These are phyloP conservation scores for Rhodotorula sp. DNA, from an alignment of 1,284 basidiomycete genomes.

Conservation along the genomic window DNA sequence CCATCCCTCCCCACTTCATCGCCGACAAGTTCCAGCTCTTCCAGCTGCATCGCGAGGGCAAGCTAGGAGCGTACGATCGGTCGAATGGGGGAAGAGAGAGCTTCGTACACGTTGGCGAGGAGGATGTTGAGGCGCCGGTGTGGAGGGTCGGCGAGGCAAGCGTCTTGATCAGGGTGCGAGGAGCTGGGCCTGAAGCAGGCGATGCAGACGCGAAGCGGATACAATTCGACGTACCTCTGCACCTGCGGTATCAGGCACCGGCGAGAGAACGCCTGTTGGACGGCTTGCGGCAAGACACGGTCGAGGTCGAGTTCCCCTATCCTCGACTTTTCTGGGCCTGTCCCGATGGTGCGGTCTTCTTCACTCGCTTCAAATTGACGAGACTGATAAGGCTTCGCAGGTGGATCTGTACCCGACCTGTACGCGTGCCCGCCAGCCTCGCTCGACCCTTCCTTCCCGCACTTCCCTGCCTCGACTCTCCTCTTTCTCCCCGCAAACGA, in stretches of 20 bases:
- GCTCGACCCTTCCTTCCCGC: not conserved
- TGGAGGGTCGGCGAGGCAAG: not conserved
- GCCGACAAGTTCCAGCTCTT: constrained; percentile 40
- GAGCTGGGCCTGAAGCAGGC: not conserved
- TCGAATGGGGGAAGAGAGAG: constrained; percentile 52
- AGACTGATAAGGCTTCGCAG: rapidly evolving
- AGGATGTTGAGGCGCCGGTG: constrained; percentile 37
- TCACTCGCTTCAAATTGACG: no score
- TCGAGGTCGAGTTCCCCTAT: constrained; percentile 15
- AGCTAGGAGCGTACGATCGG: constrained; percentile 60
- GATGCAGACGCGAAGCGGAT: not conserved
- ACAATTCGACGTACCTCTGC: constrained; percentile 35
- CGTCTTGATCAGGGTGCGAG: not conserved
- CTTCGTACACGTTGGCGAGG: constrained; percentile 67
- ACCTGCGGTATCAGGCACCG: constrained; percentile 39
- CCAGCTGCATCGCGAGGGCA: constrained; percentile 32
- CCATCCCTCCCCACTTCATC: constrained; percentile 32
- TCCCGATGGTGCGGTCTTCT: not conserved
- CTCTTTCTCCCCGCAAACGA: not conserved
- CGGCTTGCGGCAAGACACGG: not conserved
- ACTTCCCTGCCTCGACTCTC: not conserved
- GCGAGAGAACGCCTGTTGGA: not conserved
- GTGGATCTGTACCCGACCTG: no score
- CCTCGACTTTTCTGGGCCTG: constrained; percentile 41
- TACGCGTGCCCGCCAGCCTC: not conserved